Evolutionary conservation across 2,329 filamentous ascomycete species (phyloP), one percentile per base, ranked within the genome.

Genomic region (Colletotrichum sublineola): DNA sequence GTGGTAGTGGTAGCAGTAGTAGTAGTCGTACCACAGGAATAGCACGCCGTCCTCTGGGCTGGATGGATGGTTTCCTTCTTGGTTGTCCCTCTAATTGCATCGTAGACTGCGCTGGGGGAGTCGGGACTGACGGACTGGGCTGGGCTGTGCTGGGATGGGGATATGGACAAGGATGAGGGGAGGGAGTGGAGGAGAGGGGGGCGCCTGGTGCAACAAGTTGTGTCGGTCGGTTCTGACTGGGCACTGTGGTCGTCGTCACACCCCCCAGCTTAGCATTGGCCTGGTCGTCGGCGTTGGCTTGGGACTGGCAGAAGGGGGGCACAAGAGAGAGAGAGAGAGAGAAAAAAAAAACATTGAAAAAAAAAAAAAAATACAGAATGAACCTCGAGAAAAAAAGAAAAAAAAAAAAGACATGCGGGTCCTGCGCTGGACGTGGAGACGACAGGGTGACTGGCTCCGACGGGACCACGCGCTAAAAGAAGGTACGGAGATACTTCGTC

Each of bases 391-490:
- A 44, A 2, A 8, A 44, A 20, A 46, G 3, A n/a, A 61, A 12
- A 64, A 57, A 50, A 68, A 7, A 63, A 64, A 65, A 31, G 4
- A 50, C 38, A 42, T 40, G 67, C 53, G 67, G 52, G 50, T 58
- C 61, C 36, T 58, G 61, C 40, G 36, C 42, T 24, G n/a, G 15
- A 31, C 38, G 68, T 71, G 68, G 68, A 68, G 65, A 68, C 68
- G 65, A 68, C 64, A 71, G 52, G 65, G 58, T 60, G 50, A 58
- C 33, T 46, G 58, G 31, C 42, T 66, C 50, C 31, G 62, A 67
- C 42, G 48, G 36, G 18, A 55, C 42, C 24, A 46, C 44, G 48
- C 48, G 57, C 64, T 58, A 60, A 63, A 38, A 52, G 60, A 71
- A 57, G 65, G 58, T 50, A 67, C 66, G 58, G 58, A 31, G 44